Evolutionary conservation across 108 stramenopile species (phyloP).

Genomic region (Cylindrotheca closterium): DNA sequence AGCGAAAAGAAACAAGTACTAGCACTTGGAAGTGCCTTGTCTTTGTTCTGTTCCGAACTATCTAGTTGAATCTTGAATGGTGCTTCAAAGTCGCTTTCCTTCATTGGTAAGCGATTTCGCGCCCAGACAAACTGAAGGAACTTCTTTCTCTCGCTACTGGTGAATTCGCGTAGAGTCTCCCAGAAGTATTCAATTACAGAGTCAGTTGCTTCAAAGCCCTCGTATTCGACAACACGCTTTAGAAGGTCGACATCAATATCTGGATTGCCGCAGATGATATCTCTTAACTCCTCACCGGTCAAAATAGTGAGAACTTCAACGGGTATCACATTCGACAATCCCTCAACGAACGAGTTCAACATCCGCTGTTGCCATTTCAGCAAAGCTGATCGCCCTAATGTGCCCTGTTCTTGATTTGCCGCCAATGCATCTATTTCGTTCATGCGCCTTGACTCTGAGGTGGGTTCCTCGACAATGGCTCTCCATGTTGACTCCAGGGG

Average conservation of each 20-base stretch:
- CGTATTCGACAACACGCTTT: slow-evolving; percentile 88
- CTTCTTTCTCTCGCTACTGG: slow-evolving; percentile 74
- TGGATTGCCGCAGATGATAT: slow-evolving; percentile 86
- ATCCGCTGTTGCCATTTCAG: slow-evolving; percentile 61
- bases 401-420: slow-evolving; percentile 15
- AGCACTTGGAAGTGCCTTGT: slow-evolving; percentile 88
- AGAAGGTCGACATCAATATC: slow-evolving; percentile 96
- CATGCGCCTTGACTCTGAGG: slow-evolving; percentile 25
- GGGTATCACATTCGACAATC: slow-evolving; percentile 90
- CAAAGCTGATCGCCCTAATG: slow-evolving; percentile 9
- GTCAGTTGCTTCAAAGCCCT: slow-evolving; percentile 82
- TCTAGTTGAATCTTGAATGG: slow-evolving; percentile 91
- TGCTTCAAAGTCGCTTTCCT: slow-evolving; percentile 86
- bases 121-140: slow-evolving; percentile 99
- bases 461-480: slow-evolving; percentile 57
- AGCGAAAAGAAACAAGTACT: slow-evolving; percentile 98
- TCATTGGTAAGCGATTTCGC: slow-evolving; percentile 85
- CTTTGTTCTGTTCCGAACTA: slow-evolving; percentile 50
- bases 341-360: slow-evolving; percentile 88
- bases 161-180: slow-evolving; percentile 92
- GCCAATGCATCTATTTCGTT: slow-evolving; percentile 74
- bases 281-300: slow-evolving; percentile 83
- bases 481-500: slow-evolving; percentile 77
- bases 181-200: slow-evolving; percentile 85
- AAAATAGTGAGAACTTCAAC: slow-evolving; percentile 88